phyloP scores from a whole-genome alignment of 768 basidiomycete species.

The Hydnum rufescens region DNA sequence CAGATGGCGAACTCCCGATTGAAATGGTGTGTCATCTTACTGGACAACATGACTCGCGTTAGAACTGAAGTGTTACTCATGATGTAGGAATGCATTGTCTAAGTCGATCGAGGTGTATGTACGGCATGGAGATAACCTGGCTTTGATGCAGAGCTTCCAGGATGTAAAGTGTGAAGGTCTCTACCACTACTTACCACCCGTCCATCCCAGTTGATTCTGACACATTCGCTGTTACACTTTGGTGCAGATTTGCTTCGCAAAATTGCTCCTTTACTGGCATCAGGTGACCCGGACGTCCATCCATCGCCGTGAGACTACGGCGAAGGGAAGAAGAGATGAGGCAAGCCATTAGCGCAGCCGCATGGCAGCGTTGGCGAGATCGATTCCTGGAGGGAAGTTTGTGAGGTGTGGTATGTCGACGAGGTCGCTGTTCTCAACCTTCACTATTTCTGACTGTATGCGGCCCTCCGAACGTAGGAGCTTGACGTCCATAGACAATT shows the following conservation, averaged over 20 bases:
- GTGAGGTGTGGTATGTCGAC: slow-evolving; percentile 13
- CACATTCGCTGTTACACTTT: no score
- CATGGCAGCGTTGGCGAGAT: slow-evolving; percentile 70
- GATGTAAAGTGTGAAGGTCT: slow-evolving; percentile 70
- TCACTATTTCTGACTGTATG: slow-evolving; percentile 4
- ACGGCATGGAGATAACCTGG: slow-evolving; percentile 49
- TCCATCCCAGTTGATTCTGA: no score
- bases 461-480: no score
- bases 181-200: no score
- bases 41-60: background rate
- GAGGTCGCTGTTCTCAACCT: background rate
- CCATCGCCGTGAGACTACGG: slow-evolving; percentile 40
- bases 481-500: slow-evolving; percentile 36
- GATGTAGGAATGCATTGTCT: slow-evolving; percentile 31
- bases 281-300: slow-evolving; percentile 35
- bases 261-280: slow-evolving; percentile 57
- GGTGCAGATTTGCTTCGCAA: no score
- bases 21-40: background rate
- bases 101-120: slow-evolving; percentile 48
- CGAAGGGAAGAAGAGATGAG: slow-evolving; percentile 45
- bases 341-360: slow-evolving; percentile 27
- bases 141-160: slow-evolving; percentile 69
- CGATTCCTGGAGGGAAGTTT: slow-evolving; percentile 44
- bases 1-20: background rate
- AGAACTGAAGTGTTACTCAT: background rate